Base-by-base conservation (phyloP, 441 rosid species). In the Metrosideros polymorpha region DNA sequence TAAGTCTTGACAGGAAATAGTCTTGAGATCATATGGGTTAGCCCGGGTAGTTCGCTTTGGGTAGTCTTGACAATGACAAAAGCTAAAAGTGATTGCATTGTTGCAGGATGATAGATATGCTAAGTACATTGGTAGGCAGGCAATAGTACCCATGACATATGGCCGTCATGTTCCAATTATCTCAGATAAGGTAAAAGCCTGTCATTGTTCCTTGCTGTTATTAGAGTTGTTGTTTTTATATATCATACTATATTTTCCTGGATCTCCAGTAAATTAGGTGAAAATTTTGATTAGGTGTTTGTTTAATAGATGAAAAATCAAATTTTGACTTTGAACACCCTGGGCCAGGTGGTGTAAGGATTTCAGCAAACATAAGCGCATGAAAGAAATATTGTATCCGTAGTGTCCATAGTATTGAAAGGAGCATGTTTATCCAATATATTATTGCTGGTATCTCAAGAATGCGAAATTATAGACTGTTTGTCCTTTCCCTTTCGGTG, bases 161-260 rank as follows among this genome's bases (percentile, higher is more conserved):
- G 99, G 99, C 54, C 99, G 99, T 35, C 98, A 95, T 91, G 98
- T 97, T 89, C 99, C 98, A 85, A 96, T 97, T 84, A 95, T 97
- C 61, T 86, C 95, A 49, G 98, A 96, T 88, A 95, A 89, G 99
- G 99, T 97, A 85, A 91, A 86, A 86, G 45, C 50, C 51, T 43
- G 61, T n/a, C 1, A 4, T n/a, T 53, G 32, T 66, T 53, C 63
- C 52, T 50, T 71, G 50, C n/a, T 76, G 47, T 54, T 85, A 25
- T 2, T 82, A 22, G 39, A 49, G 42, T 35, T 17, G 53, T 45
- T 27, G 17, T 79, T 30, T 45, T 35, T 7, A 25, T 8, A 12
- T 79, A 79, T 39, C 54, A 49, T 51, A 32, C 84, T 35, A 19
- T 19, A 14, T 66, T 66, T 2, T 39, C 77, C 45, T 35, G 77